Percentiles rank a stretch among this genome's conserved stretches.
These are phyloP conservation scores for Fusarium udum DNA, from an alignment of 2,329 filamentous ascomycete species.

Conservation along the genomic window DNA sequence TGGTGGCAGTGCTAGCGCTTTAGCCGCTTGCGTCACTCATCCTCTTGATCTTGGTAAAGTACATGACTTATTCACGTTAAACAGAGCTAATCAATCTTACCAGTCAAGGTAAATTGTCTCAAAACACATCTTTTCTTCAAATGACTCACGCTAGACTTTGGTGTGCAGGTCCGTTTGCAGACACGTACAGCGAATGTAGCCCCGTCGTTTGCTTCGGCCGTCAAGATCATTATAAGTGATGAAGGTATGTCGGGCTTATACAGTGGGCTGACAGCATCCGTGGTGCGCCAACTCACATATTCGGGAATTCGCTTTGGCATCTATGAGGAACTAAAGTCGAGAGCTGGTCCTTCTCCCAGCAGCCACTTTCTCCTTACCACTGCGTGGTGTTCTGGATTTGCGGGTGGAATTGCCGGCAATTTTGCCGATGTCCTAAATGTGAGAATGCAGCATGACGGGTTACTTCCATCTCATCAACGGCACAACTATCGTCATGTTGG, in stretches of 20 bases:
- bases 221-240: background rate
- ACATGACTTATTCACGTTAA: too few species aligned
- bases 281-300: background rate
- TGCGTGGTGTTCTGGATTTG: background rate
- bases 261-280: background rate
- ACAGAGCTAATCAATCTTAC: too few species aligned
- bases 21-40: slow-evolving; percentile 91
- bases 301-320: background rate
- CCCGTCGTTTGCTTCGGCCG: background rate
- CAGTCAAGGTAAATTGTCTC: background rate
- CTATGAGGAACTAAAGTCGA: background rate
- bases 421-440: background rate
- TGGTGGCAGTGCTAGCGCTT: slow-evolving; percentile 89
- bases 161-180: background rate
- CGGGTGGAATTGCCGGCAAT: background rate
- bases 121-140: background rate
- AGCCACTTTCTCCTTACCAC: background rate
- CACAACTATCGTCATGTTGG: background rate
- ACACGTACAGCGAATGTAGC: background rate
- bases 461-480: background rate
- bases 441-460: background rate
- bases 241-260: background rate
- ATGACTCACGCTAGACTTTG: background rate
- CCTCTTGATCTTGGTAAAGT: slow-evolving; percentile 85
- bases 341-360: background rate